Evolutionary conservation across 495 filamentous ascomycete species (phyloP), one percentile per base, ranked within the genome.

Genomic region (Annulohypoxylon nitens): DNA sequence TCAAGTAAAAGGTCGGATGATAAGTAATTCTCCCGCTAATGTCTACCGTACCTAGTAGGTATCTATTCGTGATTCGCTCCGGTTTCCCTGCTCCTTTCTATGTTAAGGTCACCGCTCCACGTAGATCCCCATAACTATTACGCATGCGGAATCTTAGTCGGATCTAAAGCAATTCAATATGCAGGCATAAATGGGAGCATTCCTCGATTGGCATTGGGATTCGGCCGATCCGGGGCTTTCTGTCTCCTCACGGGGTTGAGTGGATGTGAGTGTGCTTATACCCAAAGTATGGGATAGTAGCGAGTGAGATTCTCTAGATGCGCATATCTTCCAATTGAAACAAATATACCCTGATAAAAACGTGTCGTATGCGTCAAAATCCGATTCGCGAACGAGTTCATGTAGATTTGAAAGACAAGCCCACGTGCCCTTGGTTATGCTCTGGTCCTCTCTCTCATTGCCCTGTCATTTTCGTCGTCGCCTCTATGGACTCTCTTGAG

Each of bases 401-500:
- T 30, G 30, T 30, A 30, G 30, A 6, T 30, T 30, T 6, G 36
- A 39, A 12, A 39, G 36, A 39, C 36, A 9, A 2, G 14, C 2
- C 14, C 41, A 45, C 14, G 41, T 7, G 43, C n/a, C 5, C 18
- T 16, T 47, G 8, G 12, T 53, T 30, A 53, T 26, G 48, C 48
- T 53, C 48, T 53, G 1, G 48, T 23, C 4, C 48, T 53, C 11
- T 53, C 48, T 11, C 48, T 53, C 48, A 53, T 53, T 7, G 48
- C 48, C 25, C 48, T 53, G 26, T 53, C 48, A 53, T 71, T 71
- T 2, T 36, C 61, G 30, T 71, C 68, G 18, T 71, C 63, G 11
- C 69, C 63, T 55, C 73, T 59, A 33, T 72, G 70, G 1, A 76
- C 34, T 4, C 74, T 57, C 8, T 70, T 69, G 14, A 78, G 54